Conservation (phyloP, 1,139 yeast genomes). For the Spathaspora jeffriesii region DNA sequence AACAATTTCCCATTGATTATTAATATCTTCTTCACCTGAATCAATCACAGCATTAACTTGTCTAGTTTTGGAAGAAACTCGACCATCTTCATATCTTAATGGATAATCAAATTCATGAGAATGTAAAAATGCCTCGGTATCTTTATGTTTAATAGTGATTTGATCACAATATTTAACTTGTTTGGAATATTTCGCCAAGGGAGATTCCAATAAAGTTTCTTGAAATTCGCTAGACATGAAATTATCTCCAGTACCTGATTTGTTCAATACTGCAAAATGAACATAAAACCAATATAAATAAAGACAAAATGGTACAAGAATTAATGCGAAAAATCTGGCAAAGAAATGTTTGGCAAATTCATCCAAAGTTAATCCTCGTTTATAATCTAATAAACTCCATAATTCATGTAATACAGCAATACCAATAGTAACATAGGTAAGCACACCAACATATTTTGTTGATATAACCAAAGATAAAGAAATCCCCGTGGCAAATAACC, state of each 20-base stretch:
- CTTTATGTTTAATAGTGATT: constrained; percentile 75
- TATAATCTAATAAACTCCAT: constrained; percentile 81
- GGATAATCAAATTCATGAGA: constrained; percentile 81
- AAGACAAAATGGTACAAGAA: constrained; percentile 77
- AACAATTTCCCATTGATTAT: constrained; percentile 85
- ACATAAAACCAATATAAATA: constrained; percentile 93
- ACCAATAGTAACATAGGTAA: constrained; percentile 88
- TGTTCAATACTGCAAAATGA: constrained; percentile 77
- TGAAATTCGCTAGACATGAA: constrained; percentile 96
- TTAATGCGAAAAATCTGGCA: constrained; percentile 73
- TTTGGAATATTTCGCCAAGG: constrained; percentile 70
- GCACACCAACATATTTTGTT: constrained; percentile 93
- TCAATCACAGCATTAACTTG: constrained; percentile 76
- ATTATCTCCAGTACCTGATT: constrained; percentile 94
- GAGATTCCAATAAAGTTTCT: constrained; percentile 84
- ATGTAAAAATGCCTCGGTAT: constrained; percentile 74
- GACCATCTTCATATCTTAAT: constrained; percentile 92
- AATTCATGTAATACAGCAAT: constrained; percentile 81
- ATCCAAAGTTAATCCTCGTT: constrained; percentile 63
- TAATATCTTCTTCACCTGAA: constrained; percentile 55
- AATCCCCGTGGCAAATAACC: constrained; percentile 84
- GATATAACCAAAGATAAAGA: constrained; percentile 88
- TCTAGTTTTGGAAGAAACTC: constrained; percentile 94
- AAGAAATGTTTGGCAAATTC: constrained; percentile 67
- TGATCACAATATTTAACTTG: constrained; percentile 74